Percentiles rank a stretch among this genome's conserved stretches.
Evolutionary conservation across 202 grass and related monocot genomes (phyloP).

Genomic region (Hordeum pubiflorum): DNA sequence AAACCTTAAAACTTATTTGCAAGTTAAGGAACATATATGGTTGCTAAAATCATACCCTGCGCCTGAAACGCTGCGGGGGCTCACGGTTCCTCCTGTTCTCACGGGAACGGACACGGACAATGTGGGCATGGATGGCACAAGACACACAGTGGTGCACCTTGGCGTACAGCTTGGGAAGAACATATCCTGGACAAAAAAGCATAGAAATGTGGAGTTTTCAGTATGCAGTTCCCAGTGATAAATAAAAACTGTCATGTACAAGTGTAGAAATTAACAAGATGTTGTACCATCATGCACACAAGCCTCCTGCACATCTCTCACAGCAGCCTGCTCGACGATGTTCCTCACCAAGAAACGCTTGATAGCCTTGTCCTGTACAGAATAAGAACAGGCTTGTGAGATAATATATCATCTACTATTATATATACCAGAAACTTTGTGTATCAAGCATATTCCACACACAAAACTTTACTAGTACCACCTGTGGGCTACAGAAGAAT

Average conservation of each 20-base stretch:
- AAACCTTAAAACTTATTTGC: not conserved
- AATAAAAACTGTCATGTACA: not conserved
- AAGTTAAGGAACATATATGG: not conserved
- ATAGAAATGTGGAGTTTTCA: not conserved
- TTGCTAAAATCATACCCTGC: conserved; percentile 40
- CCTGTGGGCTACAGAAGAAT: not conserved
- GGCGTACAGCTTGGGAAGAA: conserved; percentile 66
- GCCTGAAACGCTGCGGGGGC: conserved; percentile 68
- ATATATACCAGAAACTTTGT: fast-evolving
- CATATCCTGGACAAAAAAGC: conserved; percentile 28
- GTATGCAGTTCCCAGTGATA: not conserved
- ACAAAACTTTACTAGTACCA: not conserved
- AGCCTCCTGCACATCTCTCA: conserved; percentile 77
- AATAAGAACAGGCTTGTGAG: not conserved
- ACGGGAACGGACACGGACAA: conserved; percentile 60
- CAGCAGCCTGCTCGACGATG: conserved; percentile 77
- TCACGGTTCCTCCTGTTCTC: conserved; percentile 72
- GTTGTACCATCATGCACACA: conserved; percentile 59
- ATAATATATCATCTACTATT: not conserved
- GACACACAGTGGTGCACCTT: conserved; percentile 80
- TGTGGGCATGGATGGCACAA: conserved; percentile 69
- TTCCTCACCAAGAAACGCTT: conserved; percentile 78
- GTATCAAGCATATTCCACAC: not conserved
- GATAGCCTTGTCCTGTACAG: conserved; percentile 72
- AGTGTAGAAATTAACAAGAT: not conserved